Base-by-base conservation (phyloP, 352 stramenopile species). In the Pelagophyceae sp. region DNA sequence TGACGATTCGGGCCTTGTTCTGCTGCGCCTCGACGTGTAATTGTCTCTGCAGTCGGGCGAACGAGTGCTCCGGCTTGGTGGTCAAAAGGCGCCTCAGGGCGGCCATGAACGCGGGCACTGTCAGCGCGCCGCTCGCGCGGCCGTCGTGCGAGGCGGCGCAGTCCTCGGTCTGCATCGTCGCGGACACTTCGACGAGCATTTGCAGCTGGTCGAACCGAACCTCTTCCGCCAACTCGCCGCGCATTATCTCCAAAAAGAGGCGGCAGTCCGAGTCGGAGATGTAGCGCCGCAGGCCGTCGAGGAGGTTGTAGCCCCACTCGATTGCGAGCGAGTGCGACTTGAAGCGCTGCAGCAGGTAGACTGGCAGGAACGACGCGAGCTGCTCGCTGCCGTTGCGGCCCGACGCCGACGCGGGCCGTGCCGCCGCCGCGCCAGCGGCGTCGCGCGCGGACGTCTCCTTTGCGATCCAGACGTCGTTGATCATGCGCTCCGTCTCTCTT, bases 301-400 rank as follows among this genome's bases (percentile, higher is more conserved):
- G 61, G 23, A 79, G n/a, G 76, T 79, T 79, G 65, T 79, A 79
- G 0, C 64, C 76, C 37, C 72, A 79, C 45, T 79, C 76, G 5
- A 74, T 40, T 5, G 75, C 54, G 25, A 77, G 33, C 37, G 65
- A 32, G 20, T 79, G 76, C 29, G 61, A 71, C 2, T 2, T 5
- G 29, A 71, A 71, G 61, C 61, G 61, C 3, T 3, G 3, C n/a
- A 38, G 1, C n/a, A 71, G 61, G n/a, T 71, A 71, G 11, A 3
- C 1, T 27, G 37, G n/a, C 19, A 71, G 40, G n/a, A 23, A 72
- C 6, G 64, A n/a, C 64, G 64, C 29, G 64, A 38, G 64, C 11
- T 27, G 60, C 60, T 67, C 60, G 50, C 50, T 61, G 50, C 17
- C 50, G 50, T 27, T 61, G 5, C 31, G 11, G 60, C 11, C 60